A percentile compares a stretch with the other conserved stretches of the same genome.
Conservation (phyloP, 2,329 filamentous ascomycete species). For the Xylariaceae sp. region DNA sequence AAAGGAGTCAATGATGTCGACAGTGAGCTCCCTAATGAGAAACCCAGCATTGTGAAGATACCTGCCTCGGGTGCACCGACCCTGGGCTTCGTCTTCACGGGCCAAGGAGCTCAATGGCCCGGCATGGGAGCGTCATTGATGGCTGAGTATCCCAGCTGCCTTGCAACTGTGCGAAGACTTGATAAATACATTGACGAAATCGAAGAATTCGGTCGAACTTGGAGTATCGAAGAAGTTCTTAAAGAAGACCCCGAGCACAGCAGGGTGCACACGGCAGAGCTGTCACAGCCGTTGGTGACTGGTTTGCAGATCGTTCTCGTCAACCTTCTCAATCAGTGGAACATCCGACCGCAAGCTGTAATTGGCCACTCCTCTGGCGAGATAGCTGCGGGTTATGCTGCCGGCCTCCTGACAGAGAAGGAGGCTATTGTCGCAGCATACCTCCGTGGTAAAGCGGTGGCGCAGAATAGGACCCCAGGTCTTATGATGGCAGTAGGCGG, state of each 20-base stretch:
- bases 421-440: slow-evolving; percentile 34
- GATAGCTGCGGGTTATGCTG: slow-evolving; percentile 36
- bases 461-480: not conserved
- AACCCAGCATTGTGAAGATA: no score
- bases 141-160: not conserved
- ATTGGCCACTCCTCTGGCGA: slow-evolving; percentile 45
- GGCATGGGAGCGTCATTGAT: slow-evolving; percentile 8
- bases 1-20: no score
- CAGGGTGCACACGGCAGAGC: slow-evolving; percentile 21
- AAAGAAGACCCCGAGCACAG: slow-evolving; percentile 12
- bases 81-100: slow-evolving; percentile 14
- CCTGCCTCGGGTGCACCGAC: not conserved
- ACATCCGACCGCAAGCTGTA: slow-evolving; percentile 33
- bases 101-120: slow-evolving; percentile 14
- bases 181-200: slow-evolving; percentile 10
- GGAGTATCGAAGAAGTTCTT: slow-evolving; percentile 13
- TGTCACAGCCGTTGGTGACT: slow-evolving; percentile 28
- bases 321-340: slow-evolving; percentile 34
- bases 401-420: slow-evolving; percentile 29
- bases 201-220: not conserved
- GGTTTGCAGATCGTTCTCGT: slow-evolving; percentile 35
- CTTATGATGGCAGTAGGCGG: slow-evolving; percentile 11
- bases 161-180: slow-evolving; percentile 1
- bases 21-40: no score
- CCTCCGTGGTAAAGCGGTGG: slow-evolving; percentile 26